Evolutionary conservation across 2,329 filamentous ascomycete genomes (phyloP).

Genomic region (Nemania sp.): DNA sequence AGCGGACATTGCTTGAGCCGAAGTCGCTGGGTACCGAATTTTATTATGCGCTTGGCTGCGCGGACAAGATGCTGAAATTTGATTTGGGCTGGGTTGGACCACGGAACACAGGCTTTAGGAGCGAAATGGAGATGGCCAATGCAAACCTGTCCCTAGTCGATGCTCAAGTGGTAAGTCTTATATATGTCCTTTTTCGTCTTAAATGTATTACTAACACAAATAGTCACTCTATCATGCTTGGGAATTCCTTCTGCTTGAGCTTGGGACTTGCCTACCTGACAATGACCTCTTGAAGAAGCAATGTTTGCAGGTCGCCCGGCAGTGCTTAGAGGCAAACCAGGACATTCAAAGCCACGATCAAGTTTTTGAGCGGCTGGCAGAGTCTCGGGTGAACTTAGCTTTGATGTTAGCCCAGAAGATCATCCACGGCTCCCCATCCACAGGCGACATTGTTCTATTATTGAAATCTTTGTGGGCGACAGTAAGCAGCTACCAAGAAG

Average conservation of each 20-base stretch:
- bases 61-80: conserved; percentile 73
- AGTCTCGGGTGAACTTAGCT: conserved; percentile 77
- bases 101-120: conserved; percentile 72
- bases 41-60: conserved; percentile 81
- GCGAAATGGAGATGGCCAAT: conserved; percentile 86
- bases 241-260: conserved; percentile 83
- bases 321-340: conserved; percentile 79
- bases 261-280: conserved; percentile 66
- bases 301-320: conserved; percentile 73
- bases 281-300: conserved; percentile 63
- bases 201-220: conserved; percentile 33
- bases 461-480: conserved; percentile 55
- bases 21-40: conserved; percentile 73
- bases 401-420: conserved; percentile 82
- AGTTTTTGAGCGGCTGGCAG: conserved; percentile 78
- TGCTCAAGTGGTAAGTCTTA: conserved; percentile 77
- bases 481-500: conserved; percentile 57
- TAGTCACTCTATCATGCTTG: conserved; percentile 83
- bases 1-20: conserved; percentile 69
- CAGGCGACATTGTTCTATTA: conserved; percentile 56
- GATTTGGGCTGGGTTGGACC: conserved; percentile 77
- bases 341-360: conserved; percentile 71
- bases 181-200: not conserved
- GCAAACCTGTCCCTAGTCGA: conserved; percentile 89
- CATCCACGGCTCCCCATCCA: conserved; percentile 58